Base-by-base conservation (phyloP, 2,329 filamentous ascomycete genomes). In the Colletotrichum chlorophyti region DNA sequence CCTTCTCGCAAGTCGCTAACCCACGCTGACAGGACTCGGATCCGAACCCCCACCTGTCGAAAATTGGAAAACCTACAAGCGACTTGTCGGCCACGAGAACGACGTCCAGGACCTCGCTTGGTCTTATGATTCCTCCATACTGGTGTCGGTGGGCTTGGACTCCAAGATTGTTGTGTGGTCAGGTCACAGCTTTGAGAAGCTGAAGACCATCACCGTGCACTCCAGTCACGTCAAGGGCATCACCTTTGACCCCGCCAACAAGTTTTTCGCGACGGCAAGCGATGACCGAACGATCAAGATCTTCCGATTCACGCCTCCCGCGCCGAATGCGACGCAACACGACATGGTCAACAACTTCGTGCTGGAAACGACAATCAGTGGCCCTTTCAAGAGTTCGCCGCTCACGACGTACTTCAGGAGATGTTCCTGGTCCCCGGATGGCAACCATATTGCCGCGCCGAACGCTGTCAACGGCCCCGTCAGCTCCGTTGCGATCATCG, bases 131-230 rank as follows among this genome's bases (percentile, higher is more conserved):
- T 96, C 93, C 26, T 97, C 94, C 1, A 91, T 99, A 52, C 79
- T 99, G 61, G 93, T 98, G 5, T 98, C 95, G 0, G 95, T 99
- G 23, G 96, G 95, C 2, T 79, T 99, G 65, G 95, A 99, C 75
- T 98, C 95, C 38, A 99, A 99, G 76, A 90, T 99, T 12, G 95
- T 99, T 9, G 90, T 99, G 19, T 99, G 95, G 95, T 98, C 94
- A 1, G 96, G 95, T 1, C 90, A 96, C 74, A 98, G 93, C 0
- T 99, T 99, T 66, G 95, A 99, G 77, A 98, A 96, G 77, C 83
- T 99, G 65, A 98, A 98, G 82, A 94, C 92, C 3, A 79, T 99
- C 5, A 88, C 93, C 2, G 89, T 93, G 58, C 95, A 99, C 74
- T 92, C 96, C 72, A 97, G 93, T 72, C 96, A 98, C 72, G 95